phyloP scores from a whole-genome alignment of 2,329 filamentous ascomycete genomes.

The Emydomyces testavorans region DNA sequence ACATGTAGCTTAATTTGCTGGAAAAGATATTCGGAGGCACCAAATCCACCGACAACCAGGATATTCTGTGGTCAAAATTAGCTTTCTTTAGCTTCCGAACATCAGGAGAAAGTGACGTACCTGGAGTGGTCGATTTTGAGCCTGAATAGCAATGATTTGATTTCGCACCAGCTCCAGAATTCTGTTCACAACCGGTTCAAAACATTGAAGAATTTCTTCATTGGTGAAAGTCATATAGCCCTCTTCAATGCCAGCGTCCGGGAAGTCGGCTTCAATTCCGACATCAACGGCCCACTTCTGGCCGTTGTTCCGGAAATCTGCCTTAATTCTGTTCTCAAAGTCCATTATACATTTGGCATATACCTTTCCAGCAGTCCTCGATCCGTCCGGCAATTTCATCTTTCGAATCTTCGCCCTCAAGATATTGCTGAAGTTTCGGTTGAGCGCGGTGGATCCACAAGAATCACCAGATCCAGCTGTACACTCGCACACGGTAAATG shows the following conservation, averaged over 20 bases:
- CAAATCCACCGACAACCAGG: slow-evolving; percentile 92
- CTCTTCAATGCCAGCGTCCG: slow-evolving; percentile 94
- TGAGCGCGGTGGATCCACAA: slow-evolving; percentile 94
- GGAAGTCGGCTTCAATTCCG: slow-evolving; percentile 95
- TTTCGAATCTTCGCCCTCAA: slow-evolving; percentile 94
- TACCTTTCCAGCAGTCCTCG: slow-evolving; percentile 92
- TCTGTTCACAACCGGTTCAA: slow-evolving; percentile 93
- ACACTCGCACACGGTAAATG: slow-evolving; percentile 93
- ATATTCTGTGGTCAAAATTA: slow-evolving; percentile 52
- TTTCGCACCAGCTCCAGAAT: slow-evolving; percentile 93
- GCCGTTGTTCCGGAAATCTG: slow-evolving; percentile 96
- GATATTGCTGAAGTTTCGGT: slow-evolving; percentile 97
- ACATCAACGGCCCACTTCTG: slow-evolving; percentile 99
- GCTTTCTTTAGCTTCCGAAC: not conserved
- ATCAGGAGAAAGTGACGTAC: slow-evolving; percentile 30
- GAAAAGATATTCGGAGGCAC: slow-evolving; percentile 96
- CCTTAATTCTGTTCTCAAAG: slow-evolving; percentile 99
- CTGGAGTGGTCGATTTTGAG: slow-evolving; percentile 84
- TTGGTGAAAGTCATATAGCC: slow-evolving; percentile 99
- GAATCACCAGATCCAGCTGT: slow-evolving; percentile 95
- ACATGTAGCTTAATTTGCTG: slow-evolving; percentile 99
- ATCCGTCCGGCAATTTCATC: slow-evolving; percentile 96
- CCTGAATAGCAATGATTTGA: slow-evolving; percentile 98
- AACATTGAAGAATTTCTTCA: slow-evolving; percentile 97
- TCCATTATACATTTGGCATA: slow-evolving; percentile 99